Percentiles rank a stretch among this genome's conserved stretches.
Conservation (phyloP, 208 protist genomes). For the Leishmania tropica region DNA sequence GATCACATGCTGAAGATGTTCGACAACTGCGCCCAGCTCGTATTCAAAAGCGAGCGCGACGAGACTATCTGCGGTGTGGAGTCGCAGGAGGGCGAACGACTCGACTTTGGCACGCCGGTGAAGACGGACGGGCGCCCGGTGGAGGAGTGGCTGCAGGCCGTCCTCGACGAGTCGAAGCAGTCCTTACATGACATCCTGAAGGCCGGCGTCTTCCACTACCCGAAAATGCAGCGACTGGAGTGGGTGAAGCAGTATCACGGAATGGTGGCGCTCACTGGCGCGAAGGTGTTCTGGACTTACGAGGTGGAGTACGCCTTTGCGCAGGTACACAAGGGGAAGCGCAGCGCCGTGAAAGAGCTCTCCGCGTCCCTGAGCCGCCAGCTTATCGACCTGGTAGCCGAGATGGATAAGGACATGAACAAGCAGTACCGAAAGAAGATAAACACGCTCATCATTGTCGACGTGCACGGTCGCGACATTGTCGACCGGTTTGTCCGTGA, state of each 20-base stretch:
- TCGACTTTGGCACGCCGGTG: slow-evolving; percentile 92
- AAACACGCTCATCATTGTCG: slow-evolving; percentile 99
- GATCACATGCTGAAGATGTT: slow-evolving; percentile 99
- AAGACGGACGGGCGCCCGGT: slow-evolving; percentile 92
- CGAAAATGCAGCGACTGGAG: slow-evolving; percentile 90
- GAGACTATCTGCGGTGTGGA: slow-evolving; percentile 95
- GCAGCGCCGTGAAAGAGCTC: slow-evolving; percentile 97
- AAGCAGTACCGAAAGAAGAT: slow-evolving; percentile 96
- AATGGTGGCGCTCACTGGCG: slow-evolving; percentile 95
- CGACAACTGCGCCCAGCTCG: slow-evolving; percentile 95
- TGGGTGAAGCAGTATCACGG: slow-evolving; percentile 97
- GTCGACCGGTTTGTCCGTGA: slow-evolving; percentile 98
- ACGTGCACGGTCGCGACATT: slow-evolving; percentile 99
- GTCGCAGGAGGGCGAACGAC: slow-evolving; percentile 96
- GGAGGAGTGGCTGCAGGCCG: slow-evolving; percentile 97
- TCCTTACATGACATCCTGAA: slow-evolving; percentile 97
- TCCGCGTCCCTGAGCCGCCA: slow-evolving; percentile 90
- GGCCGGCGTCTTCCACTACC: slow-evolving; percentile 97
- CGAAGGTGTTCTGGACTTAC: slow-evolving; percentile 99
- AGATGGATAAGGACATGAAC: slow-evolving; percentile 95
- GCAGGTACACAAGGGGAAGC: slow-evolving; percentile 93
- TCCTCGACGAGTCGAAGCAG: slow-evolving; percentile 95
- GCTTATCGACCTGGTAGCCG: slow-evolving; percentile 96
- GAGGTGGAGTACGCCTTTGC: slow-evolving; percentile 97
- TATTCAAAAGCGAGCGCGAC: slow-evolving; percentile 94